Evolutionary conservation across 345 rosid species (phyloP), one percentile per base, ranked within the genome.

Genomic region (Lagerstroemia speciosa): DNA sequence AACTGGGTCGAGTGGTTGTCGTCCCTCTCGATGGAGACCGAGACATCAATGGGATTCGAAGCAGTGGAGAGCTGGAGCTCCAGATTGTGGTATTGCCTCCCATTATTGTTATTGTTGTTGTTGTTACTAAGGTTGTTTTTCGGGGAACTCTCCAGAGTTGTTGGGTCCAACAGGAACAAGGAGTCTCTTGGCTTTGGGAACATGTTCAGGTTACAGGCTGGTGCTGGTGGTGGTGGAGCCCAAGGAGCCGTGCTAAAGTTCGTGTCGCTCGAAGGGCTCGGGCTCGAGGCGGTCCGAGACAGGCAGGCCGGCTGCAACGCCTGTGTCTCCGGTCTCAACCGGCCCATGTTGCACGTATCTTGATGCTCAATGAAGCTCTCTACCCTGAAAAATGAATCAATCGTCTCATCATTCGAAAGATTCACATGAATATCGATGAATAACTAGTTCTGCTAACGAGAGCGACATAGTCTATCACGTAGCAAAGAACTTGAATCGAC

Each of bases 351-450:
- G 86, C 98, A 93, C 55, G 84, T 77, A 72, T 91, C 98, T 85
- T 93, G 97, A 69, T 93, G 98, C 72, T 93, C 95, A 24, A 93
- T 93, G 83, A 93, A 93, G 72, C 97, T 91, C 81, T 93, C 97
- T 62, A 91, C 98, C 80, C 98, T 93, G 14, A 6, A 27, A 16
- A 41, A 41, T n/a, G 46, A 41, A 58, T 8, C 33, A 58, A 30
- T 30, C 16, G 27, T 14, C 34, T 48, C 24, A 48, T 19, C 24
- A 19, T 41, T n/a, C n/a, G n/a, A n/a, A n/a, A n/a, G n/a, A n/a
- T n/a, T n/a, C 12, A 38, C 7, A 38, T 38, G 43, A 38, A 14
- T 4, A 36, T 36, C 38, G 38, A 36, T 36, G 38, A 5, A 36
- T 36, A 1, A 36, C 38, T 9, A 36, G 8, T 9, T 36, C 0